phyloP scores from a whole-genome alignment of 371 early-diverging fungal species.

The Chytridium lagenaria region DNA sequence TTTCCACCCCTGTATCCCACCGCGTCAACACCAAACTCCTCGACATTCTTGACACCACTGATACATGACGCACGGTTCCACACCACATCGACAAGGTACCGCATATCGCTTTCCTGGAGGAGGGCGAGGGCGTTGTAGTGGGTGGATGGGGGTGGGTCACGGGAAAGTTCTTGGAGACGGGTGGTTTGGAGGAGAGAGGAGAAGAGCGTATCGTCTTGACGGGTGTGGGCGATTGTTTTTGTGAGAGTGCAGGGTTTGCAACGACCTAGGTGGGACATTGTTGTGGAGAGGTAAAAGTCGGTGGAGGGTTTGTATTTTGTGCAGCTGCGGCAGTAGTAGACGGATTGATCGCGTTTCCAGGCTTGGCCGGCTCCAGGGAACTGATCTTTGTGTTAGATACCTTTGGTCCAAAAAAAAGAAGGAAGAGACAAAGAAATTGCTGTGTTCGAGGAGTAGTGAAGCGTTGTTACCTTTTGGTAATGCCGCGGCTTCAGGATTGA shows the following conservation, averaged over 20 bases:
- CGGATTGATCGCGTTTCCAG: conserved; percentile 51
- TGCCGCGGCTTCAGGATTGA: conserved; percentile 59
- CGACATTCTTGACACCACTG: conserved; percentile 40
- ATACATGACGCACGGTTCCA: conserved; percentile 57
- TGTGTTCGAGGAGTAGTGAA: too few relatives aligned
- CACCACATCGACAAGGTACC: conserved; percentile 57
- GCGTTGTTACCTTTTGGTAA: conserved; percentile 49
- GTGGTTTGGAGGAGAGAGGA: conserved; percentile 48
- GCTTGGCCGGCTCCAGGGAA: conserved; percentile 47
- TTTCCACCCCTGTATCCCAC: conserved; percentile 50
- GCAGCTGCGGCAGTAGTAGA: conserved; percentile 58
- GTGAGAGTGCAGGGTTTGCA: conserved; percentile 54
- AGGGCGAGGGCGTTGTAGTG: conserved; percentile 53
- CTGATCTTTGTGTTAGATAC: too few relatives aligned
- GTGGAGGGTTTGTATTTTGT: conserved; percentile 58
- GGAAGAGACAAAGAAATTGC: too few relatives aligned
- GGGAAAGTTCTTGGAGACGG: conserved; percentile 42
- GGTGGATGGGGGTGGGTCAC: conserved; percentile 31
- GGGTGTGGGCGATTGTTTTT: conserved; percentile 51
- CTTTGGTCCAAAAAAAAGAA: too few relatives aligned
- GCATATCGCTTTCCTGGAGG: conserved; percentile 57
- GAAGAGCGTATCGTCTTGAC: conserved; percentile 55
- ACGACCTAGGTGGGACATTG: conserved; percentile 52
- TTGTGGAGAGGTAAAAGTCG: conserved; percentile 59
- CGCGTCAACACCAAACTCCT: conserved; percentile 52